Evolutionary conservation across 176 grass and related monocot species (phyloP).

Genomic region (Carex cristatella): DNA sequence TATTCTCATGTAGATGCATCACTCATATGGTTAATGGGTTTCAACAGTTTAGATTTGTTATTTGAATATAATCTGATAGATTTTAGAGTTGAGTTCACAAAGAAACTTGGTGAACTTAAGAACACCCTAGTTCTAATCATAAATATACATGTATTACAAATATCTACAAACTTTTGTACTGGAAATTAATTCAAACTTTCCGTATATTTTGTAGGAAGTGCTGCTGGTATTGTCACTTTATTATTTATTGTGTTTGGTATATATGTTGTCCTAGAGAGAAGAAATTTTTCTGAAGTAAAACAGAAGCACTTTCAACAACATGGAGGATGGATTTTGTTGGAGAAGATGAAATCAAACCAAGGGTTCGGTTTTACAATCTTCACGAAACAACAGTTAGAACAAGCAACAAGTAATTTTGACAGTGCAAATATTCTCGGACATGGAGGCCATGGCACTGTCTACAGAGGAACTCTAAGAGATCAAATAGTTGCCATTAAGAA

Average conservation of each 20-base stretch:
- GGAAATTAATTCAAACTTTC: neutral
- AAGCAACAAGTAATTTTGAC: conserved; percentile 27
- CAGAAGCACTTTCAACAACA: conserved; percentile 32
- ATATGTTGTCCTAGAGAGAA: conserved; percentile 20
- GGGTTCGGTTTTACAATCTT: conserved; percentile 1
- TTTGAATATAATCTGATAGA: too few relatives aligned
- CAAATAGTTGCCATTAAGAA: conserved; percentile 13
- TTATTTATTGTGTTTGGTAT: neutral
- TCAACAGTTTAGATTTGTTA: too few relatives aligned
- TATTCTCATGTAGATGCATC: too few relatives aligned
- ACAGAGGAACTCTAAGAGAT: conserved; percentile 19
- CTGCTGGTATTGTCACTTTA: neutral
- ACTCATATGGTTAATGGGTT: too few relatives aligned
- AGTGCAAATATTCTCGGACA: neutral
- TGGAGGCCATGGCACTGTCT: conserved; percentile 22
- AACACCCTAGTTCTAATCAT: neutral
- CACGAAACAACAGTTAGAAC: conserved; percentile 22
- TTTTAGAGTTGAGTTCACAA: too few relatives aligned
- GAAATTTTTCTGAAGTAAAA: conserved; percentile 24
- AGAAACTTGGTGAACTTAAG: too few relatives aligned
- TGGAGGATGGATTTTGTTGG: conserved; percentile 22
- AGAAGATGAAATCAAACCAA: conserved; percentile 26
- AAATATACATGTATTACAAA: neutral
- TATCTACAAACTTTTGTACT: neutral
- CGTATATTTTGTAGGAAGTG: neutral